These are phyloP conservation scores for Chloranthus sessilifolius DNA, from an alignment of 164 flowering plant species.

Conservation along the genomic window DNA sequence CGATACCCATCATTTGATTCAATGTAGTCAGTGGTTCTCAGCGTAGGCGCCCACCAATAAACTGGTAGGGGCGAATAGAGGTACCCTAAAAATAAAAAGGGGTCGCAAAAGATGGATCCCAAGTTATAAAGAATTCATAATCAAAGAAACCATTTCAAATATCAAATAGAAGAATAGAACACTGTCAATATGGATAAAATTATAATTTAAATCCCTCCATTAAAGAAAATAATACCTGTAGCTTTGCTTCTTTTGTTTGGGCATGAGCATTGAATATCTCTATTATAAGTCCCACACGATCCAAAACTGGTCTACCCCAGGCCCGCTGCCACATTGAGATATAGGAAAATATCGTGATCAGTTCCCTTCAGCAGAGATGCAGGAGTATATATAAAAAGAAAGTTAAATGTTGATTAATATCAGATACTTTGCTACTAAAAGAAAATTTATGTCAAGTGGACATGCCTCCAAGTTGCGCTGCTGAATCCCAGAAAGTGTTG, in stretches of 20 bases:
- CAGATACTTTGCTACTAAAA: background rate
- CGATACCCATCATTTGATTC: no score
- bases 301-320: conserved; percentile 86
- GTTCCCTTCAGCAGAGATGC: conserved; percentile 1
- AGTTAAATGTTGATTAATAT: background rate
- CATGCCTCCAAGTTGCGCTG: conserved; percentile 92
- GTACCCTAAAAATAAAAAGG: no score
- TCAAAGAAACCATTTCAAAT: no score
- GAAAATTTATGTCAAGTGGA: conserved; percentile 4
- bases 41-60: no score
- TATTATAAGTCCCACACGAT: conserved; percentile 92
- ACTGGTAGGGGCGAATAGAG: no score
- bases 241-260: conserved; percentile 82
- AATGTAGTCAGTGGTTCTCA: no score
- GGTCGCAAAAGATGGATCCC: no score
- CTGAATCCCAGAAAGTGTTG: conserved; percentile 71
- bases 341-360: no score
- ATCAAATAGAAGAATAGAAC: no score
- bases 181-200: no score
- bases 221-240: conserved; percentile 74
- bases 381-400: background rate
- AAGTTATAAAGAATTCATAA: no score
- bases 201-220: no score
- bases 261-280: conserved; percentile 98
- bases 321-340: conserved; percentile 38